Conservation (phyloP, 306 rosid species). For the Elaeagnus macrophylla region DNA sequence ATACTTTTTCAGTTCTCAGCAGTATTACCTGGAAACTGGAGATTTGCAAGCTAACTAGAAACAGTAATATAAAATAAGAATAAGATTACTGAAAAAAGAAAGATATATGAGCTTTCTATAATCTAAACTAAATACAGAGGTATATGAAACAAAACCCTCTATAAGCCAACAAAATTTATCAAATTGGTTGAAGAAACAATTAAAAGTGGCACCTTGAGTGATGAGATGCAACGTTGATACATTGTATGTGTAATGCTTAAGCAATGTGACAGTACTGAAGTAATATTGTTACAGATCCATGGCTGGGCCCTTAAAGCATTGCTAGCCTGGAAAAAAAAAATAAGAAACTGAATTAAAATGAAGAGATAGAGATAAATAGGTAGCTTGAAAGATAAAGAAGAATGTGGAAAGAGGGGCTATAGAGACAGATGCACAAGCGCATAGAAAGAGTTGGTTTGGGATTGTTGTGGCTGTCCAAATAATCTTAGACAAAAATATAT, state of each 20-base stretch:
- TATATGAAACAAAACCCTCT: neutral
- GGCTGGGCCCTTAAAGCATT: constrained; percentile 75
- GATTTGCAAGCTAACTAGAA: too few species aligned
- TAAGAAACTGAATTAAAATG: too few species aligned
- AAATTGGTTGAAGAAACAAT: constrained; percentile 9
- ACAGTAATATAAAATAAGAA: too few species aligned
- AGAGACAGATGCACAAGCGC: neutral
- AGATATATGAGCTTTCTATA: too few species aligned
- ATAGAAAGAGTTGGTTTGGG: constrained; percentile 1
- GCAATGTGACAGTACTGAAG: constrained; percentile 61
- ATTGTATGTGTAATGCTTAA: constrained; percentile 68
- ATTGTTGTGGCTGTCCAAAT: neutral
- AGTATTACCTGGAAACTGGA: too few species aligned
- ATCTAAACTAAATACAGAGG: too few species aligned
- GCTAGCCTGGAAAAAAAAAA: constrained; percentile 37
- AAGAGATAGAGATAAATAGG: constrained; percentile 3
- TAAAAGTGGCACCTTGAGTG: constrained; percentile 59
- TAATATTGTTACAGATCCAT: constrained; percentile 42
- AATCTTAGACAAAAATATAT: too few species aligned
- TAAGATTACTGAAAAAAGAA: too few species aligned
- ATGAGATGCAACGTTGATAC: constrained; percentile 74
- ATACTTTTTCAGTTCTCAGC: too few species aligned
- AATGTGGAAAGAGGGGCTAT: neutral
- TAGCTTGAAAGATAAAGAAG: constrained; percentile 1
- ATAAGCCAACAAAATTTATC: neutral